phyloP scores from a whole-genome alignment of 2,329 filamentous ascomycete genomes.

The Ceratocystiopsis minuta region DNA sequence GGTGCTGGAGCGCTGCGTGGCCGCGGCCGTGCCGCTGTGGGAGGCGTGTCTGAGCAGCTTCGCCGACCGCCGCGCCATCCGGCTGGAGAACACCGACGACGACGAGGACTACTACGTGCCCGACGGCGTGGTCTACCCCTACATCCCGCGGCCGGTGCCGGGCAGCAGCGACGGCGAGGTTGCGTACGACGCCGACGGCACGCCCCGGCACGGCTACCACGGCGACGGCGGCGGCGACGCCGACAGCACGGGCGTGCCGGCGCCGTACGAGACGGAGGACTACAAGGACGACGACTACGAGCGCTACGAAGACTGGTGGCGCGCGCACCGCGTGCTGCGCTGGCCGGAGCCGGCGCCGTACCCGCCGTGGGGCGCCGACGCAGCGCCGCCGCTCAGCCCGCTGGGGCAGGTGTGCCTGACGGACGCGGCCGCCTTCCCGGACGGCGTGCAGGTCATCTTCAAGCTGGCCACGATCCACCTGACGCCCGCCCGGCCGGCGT shows the following conservation, averaged over 20 bases:
- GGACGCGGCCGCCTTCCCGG: neutral
- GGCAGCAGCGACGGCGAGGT: neutral
- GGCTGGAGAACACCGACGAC: neutral
- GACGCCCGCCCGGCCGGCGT: constrained; percentile 34
- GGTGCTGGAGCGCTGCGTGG: constrained; percentile 19
- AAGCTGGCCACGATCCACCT: constrained; percentile 43
- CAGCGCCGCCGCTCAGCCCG: no score
- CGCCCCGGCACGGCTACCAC: no score
- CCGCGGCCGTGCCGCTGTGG: constrained; percentile 23
- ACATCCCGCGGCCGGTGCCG: constrained; percentile 1
- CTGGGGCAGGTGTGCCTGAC: constrained; percentile 1
- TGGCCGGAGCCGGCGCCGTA: constrained; percentile 3
- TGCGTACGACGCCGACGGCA: no score
- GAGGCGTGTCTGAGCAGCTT: constrained; percentile 11
- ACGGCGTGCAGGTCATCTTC: constrained; percentile 40
- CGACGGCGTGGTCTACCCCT: constrained; percentile 1
- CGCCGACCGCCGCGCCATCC: constrained; percentile 3
- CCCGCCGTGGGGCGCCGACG: no score
- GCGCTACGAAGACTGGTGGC: neutral
- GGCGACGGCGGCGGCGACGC: constrained; percentile 1
- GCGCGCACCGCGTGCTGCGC: constrained; percentile 1
- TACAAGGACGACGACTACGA: neutral
- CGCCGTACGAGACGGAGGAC: no score
- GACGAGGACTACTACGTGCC: constrained; percentile 5
- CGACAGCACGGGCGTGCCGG: constrained; percentile 1